Percentiles rank a stretch among this genome's conserved stretches.
phyloP scores from a whole-genome alignment of 2,329 filamentous ascomycete genomes.

The Cadophora sp. region DNA sequence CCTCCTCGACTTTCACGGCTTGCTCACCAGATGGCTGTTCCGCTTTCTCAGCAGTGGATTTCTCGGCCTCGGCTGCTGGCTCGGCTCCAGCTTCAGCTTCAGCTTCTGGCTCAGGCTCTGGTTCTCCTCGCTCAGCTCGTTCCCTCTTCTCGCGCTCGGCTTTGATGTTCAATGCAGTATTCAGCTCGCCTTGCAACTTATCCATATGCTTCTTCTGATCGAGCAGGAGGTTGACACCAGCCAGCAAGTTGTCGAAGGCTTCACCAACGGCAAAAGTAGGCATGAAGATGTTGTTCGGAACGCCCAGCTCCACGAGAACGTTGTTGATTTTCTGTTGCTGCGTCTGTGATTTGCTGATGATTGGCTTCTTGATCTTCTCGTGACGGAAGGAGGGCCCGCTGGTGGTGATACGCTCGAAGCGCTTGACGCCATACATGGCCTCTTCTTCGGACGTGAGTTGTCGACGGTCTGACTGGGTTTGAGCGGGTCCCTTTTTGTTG shows the following conservation, averaged over 20 bases:
- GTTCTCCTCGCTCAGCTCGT: slow-evolving; percentile 24
- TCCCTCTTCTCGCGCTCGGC: slow-evolving; percentile 48
- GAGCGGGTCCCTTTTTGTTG: slow-evolving; percentile 45
- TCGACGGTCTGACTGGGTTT: slow-evolving; percentile 60
- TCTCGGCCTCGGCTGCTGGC: slow-evolving; percentile 45
- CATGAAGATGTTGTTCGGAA: slow-evolving; percentile 74
- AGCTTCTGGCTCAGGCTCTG: slow-evolving; percentile 24
- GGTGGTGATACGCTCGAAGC: slow-evolving; percentile 79
- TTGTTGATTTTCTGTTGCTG: slow-evolving; percentile 79
- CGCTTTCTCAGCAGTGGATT: slow-evolving; percentile 31
- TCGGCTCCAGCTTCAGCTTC: slow-evolving; percentile 54
- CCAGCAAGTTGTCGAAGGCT: slow-evolving; percentile 74
- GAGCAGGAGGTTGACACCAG: slow-evolving; percentile 71
- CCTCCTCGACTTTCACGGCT: slow-evolving; percentile 59
- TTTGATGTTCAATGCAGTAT: slow-evolving; percentile 63
- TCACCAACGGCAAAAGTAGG: slow-evolving; percentile 75
- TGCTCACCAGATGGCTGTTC: slow-evolving; percentile 55
- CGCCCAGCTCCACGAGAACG: slow-evolving; percentile 73
- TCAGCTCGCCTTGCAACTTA: slow-evolving; percentile 77
- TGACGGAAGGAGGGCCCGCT: slow-evolving; percentile 91
- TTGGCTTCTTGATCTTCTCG: slow-evolving; percentile 79
- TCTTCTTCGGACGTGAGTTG: slow-evolving; percentile 80
- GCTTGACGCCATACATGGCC: slow-evolving; percentile 80
- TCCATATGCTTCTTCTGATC: slow-evolving; percentile 78
- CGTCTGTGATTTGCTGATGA: slow-evolving; percentile 76